Base-by-base conservation (phyloP, 768 basidiomycete species). In the Gelatoporia subvermispora region DNA sequence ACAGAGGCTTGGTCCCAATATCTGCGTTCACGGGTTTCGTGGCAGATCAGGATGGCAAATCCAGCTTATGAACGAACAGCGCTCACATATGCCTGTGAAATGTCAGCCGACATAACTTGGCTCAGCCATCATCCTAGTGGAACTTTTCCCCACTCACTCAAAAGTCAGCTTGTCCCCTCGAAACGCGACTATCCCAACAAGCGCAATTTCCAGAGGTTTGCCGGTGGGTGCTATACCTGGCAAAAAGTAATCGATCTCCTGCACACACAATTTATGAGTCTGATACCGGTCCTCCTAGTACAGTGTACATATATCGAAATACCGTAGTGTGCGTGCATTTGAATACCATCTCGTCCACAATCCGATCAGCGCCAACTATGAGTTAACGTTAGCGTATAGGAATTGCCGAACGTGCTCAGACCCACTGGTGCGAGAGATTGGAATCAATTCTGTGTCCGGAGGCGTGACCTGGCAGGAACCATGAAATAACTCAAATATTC, bases 1-100 rank as follows among this genome's bases (percentile, higher is more conserved):
- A 67, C 41, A 9, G 70, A 72, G n/a, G 75, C 75, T 56, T 77
- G 75, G 44, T 76, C 75, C 75, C 74, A 74, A 48, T 74, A 73
- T 40, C 72, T 73, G 53, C 24, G 39, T 44, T 18, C 21, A 20
- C 21, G 35, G n/a, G 8, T 9, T 40, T n/a, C 35, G 8, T 24
- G 21, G 15, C 16, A 13, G 4, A 31, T 31, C 28, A 31, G 28
- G 28, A 31, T 7, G 28, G 13, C 13, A 13, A 5, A 31, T 18
- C 13, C 15, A 23, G 2, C 18, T 15, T 10, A 45, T 35, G 28
- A 4, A 41, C 28, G 35, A 49, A 21, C 17, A 24, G 18, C 9
- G 37, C 65, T 55, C 25, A 68, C 62, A 68, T 52, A 43, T 67
- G 65, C 48, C 64, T 66, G 31, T 8, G n/a, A 24, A 25, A 7